Conservation (phyloP, 2,329 filamentous ascomycete species). For the Microcyclospora pomicola region DNA sequence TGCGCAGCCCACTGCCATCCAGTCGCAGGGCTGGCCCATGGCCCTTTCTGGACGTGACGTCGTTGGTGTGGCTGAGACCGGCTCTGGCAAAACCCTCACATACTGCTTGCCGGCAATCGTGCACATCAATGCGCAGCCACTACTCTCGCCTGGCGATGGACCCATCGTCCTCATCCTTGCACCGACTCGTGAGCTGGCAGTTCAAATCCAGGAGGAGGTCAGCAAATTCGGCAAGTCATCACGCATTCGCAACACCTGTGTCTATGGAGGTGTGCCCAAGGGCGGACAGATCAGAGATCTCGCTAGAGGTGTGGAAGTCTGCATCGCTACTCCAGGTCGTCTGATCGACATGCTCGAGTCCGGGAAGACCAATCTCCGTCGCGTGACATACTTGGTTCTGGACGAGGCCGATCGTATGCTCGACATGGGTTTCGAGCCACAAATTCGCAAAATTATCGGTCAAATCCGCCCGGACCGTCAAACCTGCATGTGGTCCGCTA, state of each 20-base stretch:
- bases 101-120: constrained; percentile 98
- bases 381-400: constrained; percentile 94
- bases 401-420: constrained; percentile 99
- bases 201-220: constrained; percentile 97
- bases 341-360: constrained; percentile 97
- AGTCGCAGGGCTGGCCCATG: constrained; percentile 99
- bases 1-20: constrained; percentile 82
- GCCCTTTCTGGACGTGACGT: constrained; percentile 94
- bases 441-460: constrained; percentile 95
- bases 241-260: constrained; percentile 94
- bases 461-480: constrained; percentile 98
- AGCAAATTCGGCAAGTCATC: constrained; percentile 98
- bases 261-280: constrained; percentile 98
- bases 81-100: constrained; percentile 96
- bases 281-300: constrained; percentile 94
- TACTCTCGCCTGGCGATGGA: constrained; percentile 85
- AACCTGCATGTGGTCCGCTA: constrained; percentile 99
- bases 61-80: constrained; percentile 97
- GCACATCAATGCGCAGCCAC: constrained; percentile 97
- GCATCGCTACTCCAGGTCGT: constrained; percentile 94
- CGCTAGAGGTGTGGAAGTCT: constrained; percentile 88
- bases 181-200: constrained; percentile 91
- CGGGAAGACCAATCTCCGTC: constrained; percentile 93
- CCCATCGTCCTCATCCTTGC: constrained; percentile 94
- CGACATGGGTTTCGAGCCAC: constrained; percentile 99